Evolutionary conservation across 1,284 basidiomycete species (phyloP).

Genomic region (Leccinum griseonigrum): DNA sequence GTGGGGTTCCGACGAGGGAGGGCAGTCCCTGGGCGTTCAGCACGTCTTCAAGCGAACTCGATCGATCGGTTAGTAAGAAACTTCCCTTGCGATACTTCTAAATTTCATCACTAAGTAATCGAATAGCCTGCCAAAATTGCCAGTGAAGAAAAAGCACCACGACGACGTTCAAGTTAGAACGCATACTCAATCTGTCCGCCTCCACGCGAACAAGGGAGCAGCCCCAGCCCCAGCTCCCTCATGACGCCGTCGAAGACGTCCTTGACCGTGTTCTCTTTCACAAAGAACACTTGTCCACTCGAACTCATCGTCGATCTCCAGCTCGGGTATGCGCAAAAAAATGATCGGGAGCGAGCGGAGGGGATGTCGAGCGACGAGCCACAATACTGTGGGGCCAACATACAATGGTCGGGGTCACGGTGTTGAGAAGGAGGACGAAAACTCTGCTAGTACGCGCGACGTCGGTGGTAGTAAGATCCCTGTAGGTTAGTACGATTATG

Average conservation of each 20-base stretch:
- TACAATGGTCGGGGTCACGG: conserved; percentile 60
- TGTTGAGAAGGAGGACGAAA: conserved; percentile 56
- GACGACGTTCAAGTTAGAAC: conserved; percentile 25
- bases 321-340: conserved; percentile 64
- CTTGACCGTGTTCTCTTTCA: conserved; percentile 48
- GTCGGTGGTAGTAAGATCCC: conserved; percentile 48
- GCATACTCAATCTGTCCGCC: conserved; percentile 60
- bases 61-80: too few relatives aligned
- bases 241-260: conserved; percentile 52
- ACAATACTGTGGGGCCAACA: conserved; percentile 44
- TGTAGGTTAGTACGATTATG: conserved; percentile 26
- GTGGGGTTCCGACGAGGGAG: too few relatives aligned
- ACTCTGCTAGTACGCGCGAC: conserved; percentile 35
- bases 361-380: conserved; percentile 70
- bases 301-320: conserved; percentile 72
- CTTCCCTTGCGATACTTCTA: too few relatives aligned
- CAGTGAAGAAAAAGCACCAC: too few relatives aligned
- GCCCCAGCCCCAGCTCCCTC: conserved; percentile 64
- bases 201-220: conserved; percentile 57
- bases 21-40: too few relatives aligned
- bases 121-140: too few relatives aligned
- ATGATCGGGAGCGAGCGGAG: conserved; percentile 52
- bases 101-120: too few relatives aligned
- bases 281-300: conserved; percentile 61
- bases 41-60: too few relatives aligned